Percentiles rank a stretch among this genome's conserved stretches.
phyloP scores from a whole-genome alignment of 257 asterid species.

The Handroanthus guayacan region DNA sequence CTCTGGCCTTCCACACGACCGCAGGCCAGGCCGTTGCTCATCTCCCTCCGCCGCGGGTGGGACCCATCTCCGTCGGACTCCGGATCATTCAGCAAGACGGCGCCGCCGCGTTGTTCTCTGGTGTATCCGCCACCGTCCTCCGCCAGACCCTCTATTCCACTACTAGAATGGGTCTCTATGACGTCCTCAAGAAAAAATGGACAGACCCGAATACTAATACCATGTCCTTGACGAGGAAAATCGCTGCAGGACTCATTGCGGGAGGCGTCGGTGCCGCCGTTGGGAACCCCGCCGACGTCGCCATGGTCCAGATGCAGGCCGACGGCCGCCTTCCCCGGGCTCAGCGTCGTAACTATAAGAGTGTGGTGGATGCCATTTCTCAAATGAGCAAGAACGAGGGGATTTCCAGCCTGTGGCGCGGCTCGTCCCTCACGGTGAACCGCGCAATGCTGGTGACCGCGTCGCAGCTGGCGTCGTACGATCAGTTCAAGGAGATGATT shows the following conservation, averaged over 20 bases:
- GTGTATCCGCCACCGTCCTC: conserved; percentile 76
- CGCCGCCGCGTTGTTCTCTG: conserved; percentile 61
- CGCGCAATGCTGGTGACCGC: conserved; percentile 80
- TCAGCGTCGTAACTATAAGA: conserved; percentile 62
- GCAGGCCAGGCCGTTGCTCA: conserved; percentile 20
- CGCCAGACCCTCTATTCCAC: conserved; percentile 70
- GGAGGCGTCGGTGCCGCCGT: conserved; percentile 77
- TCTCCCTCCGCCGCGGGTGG: conserved; percentile 40
- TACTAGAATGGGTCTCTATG: conserved; percentile 76
- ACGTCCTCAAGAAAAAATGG: conserved; percentile 67
- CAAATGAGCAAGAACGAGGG: conserved; percentile 65
- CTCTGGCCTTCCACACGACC: conserved; percentile 43
- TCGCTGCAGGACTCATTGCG: conserved; percentile 61
- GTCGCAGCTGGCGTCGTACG: conserved; percentile 73
- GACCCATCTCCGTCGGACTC: conserved; percentile 56
- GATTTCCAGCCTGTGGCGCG: conserved; percentile 72
- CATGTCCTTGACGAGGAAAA: conserved; percentile 48
- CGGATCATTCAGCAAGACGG: conserved; percentile 64
- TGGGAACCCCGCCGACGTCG: conserved; percentile 80
- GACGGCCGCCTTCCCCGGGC: conserved; percentile 68
- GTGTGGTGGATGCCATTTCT: conserved; percentile 65
- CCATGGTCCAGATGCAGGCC: conserved; percentile 84
- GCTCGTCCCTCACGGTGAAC: conserved; percentile 67
- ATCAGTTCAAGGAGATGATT: conserved; percentile 62
- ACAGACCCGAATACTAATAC: conserved; percentile 48